phyloP scores from a whole-genome alignment of 306 rosid species.

The Styphnolobium japonicum region DNA sequence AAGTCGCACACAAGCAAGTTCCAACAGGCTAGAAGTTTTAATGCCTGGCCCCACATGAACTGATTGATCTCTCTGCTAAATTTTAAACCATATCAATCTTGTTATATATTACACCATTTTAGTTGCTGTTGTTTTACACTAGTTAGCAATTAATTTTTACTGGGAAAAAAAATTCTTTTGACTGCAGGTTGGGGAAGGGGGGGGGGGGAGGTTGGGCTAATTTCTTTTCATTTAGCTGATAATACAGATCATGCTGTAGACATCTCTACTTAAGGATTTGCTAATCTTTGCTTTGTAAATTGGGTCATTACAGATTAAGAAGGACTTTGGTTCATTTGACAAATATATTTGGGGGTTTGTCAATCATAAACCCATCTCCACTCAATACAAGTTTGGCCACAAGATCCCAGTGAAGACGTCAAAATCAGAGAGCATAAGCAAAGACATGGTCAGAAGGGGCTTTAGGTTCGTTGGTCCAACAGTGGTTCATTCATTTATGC shows the following conservation, averaged over 20 bases:
- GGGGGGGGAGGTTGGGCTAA: too few relatives aligned
- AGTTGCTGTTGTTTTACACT: neutral
- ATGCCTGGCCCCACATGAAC: constrained; percentile 35
- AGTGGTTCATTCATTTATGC: constrained; percentile 95
- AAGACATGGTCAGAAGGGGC: constrained; percentile 91
- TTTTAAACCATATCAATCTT: constrained; percentile 10
- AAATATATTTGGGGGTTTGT: constrained; percentile 94
- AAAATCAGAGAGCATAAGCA: constrained; percentile 94
- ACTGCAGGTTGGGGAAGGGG: too few relatives aligned
- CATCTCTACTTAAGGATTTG: neutral
- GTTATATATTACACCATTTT: neutral
- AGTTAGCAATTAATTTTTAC: neutral
- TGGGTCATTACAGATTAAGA: constrained; percentile 54
- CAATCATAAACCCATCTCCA: constrained; percentile 75
- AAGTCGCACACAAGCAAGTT: constrained; percentile 32
- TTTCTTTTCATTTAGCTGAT: constrained; percentile 1
- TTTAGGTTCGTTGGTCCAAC: constrained; percentile 92
- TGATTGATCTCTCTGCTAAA: constrained; percentile 14
- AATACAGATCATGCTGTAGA: neutral
- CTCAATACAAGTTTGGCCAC: constrained; percentile 84
- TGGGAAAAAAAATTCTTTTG: neutral
- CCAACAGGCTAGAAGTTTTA: constrained; percentile 38
- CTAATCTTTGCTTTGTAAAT: constrained; percentile 21
- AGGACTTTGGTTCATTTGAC: constrained; percentile 73
- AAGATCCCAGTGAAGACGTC: constrained; percentile 95